Conservation (phyloP, 257 asterid species). For the Solanum rostratum region DNA sequence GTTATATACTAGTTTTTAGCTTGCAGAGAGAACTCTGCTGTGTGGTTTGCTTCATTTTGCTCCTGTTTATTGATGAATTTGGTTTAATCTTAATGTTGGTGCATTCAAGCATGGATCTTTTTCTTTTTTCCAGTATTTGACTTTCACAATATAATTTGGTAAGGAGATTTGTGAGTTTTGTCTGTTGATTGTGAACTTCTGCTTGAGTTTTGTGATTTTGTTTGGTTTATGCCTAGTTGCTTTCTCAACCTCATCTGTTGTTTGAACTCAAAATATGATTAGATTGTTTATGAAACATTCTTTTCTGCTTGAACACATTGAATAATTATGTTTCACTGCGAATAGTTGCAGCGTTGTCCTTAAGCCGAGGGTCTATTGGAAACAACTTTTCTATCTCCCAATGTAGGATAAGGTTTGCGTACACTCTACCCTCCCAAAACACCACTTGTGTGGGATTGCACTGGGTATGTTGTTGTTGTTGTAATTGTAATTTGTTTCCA, state of each 20-base stretch:
- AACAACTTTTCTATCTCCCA: neutral
- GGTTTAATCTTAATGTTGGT: neutral
- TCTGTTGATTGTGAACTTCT: neutral
- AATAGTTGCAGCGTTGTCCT: neutral
- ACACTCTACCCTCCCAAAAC: neutral
- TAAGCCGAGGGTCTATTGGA: neutral
- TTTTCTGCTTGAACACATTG: neutral
- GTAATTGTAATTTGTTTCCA: neutral
- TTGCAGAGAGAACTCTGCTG: neutral
- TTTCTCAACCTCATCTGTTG: neutral
- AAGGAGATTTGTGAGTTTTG: neutral
- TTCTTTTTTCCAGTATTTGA: neutral
- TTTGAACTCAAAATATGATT: neutral
- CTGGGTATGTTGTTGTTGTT: neutral
- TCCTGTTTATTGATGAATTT: neutral
- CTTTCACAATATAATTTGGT: neutral
- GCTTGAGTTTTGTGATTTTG: neutral
- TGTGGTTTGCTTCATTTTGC: neutral
- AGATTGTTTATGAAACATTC: neutral
- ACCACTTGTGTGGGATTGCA: neutral
- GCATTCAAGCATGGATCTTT: neutral
- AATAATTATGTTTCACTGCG: neutral
- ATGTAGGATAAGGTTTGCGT: neutral
- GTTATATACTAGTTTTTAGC: neutral
- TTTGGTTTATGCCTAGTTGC: neutral